These are phyloP conservation scores for Ceratocystis colombiana DNA, from an alignment of 2,329 filamentous ascomycete genomes.

Conservation along the genomic window DNA sequence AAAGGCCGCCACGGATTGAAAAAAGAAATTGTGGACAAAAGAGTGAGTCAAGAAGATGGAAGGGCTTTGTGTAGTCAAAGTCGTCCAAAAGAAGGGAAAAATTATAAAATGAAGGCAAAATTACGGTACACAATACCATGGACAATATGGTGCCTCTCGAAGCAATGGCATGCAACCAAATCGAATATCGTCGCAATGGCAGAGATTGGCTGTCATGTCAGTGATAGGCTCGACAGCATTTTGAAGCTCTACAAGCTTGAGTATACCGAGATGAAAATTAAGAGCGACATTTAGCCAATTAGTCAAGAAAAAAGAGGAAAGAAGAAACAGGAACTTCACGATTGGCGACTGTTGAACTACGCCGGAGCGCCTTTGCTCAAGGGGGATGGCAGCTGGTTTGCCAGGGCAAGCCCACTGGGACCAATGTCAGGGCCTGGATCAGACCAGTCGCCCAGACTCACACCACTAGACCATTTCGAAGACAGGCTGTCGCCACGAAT, in stretches of 20 bases:
- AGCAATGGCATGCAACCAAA: neutral
- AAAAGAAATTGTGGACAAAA: neutral
- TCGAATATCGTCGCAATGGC: neutral
- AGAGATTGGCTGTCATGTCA: neutral
- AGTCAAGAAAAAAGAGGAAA: neutral
- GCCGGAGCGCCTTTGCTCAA: neutral
- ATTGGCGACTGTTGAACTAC: neutral
- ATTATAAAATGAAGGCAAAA: slow-evolving; percentile 13
- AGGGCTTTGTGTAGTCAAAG: neutral
- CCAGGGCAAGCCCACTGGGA: slow-evolving; percentile 29
- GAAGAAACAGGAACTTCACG: neutral
- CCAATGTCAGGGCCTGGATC: slow-evolving; percentile 48
- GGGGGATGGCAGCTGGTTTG: slow-evolving; percentile 4
- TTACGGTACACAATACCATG: slow-evolving; percentile 13
- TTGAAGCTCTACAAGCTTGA: too few relatives aligned
- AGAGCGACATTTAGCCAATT: neutral
- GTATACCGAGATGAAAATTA: neutral
- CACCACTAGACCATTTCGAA: slow-evolving; percentile 40
- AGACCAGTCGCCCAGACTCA: slow-evolving; percentile 39
- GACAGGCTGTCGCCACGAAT: slow-evolving; percentile 34
- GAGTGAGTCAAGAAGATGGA: neutral
- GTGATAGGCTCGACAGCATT: neutral
- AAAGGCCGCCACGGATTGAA: neutral
- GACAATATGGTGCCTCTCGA: neutral
- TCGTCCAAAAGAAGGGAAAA: slow-evolving; percentile 18